Conservation (phyloP, 78 protist genomes). For the Dictyostelium intermedium region DNA sequence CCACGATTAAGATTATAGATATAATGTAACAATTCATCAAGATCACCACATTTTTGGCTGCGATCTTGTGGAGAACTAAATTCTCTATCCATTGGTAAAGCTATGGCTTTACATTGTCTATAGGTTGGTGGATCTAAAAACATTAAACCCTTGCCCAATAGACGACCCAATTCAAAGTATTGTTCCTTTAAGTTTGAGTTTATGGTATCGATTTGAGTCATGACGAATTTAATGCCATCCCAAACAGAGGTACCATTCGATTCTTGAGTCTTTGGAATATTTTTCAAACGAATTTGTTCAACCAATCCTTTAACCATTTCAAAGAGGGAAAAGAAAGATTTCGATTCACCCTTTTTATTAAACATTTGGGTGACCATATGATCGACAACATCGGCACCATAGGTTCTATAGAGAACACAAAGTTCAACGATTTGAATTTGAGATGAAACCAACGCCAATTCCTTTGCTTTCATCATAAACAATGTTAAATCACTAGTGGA, state of each 20-base stretch:
- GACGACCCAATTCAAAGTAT: slow-evolving; percentile 67
- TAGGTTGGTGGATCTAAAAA: slow-evolving; percentile 71
- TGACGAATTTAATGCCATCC: slow-evolving; percentile 59
- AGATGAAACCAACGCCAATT: slow-evolving; percentile 57
- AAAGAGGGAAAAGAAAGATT: slow-evolving; percentile 47
- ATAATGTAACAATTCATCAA: slow-evolving; percentile 37
- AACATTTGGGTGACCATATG: slow-evolving; percentile 74
- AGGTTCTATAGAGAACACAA: slow-evolving; percentile 59
- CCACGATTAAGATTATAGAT: slow-evolving; percentile 53
- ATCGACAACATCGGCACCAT: slow-evolving; percentile 70
- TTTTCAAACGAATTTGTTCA: slow-evolving; percentile 53
- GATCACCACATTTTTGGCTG: slow-evolving; percentile 55
- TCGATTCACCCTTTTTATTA: slow-evolving; percentile 23
- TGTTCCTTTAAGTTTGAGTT: slow-evolving; percentile 60
- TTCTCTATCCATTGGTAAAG: slow-evolving; percentile 50
- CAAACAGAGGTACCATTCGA: slow-evolving; percentile 61
- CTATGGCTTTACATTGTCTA: slow-evolving; percentile 74
- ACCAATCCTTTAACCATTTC: slow-evolving; percentile 46
- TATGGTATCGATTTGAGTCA: slow-evolving; percentile 68
- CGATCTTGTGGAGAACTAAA: slow-evolving; percentile 15
- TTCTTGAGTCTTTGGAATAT: slow-evolving; percentile 37
- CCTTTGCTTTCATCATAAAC: slow-evolving; percentile 76
- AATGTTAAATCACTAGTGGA: slow-evolving; percentile 67
- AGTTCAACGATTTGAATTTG: slow-evolving; percentile 70
- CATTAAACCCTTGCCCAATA: slow-evolving; percentile 71